phyloP scores from a whole-genome alignment of 352 stramenopile species.

The Pythium apleroticum region DNA sequence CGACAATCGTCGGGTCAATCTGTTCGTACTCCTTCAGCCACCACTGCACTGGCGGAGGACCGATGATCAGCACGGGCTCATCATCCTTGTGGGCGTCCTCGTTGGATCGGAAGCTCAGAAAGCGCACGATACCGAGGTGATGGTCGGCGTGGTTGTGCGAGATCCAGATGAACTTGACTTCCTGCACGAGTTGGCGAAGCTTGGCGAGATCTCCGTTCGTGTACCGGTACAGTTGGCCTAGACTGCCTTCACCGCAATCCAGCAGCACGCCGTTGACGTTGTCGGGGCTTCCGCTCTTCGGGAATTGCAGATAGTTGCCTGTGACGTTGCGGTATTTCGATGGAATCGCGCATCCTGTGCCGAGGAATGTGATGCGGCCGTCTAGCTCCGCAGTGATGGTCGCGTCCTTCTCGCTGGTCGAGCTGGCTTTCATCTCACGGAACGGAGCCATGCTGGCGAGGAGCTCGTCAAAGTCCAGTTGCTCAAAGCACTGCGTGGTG shows the following conservation, averaged over 20 bases:
- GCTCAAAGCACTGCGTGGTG: conserved; percentile 44
- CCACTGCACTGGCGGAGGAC: conserved; percentile 78
- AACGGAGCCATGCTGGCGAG: conserved; percentile 34
- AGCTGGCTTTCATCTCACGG: conserved; percentile 3
- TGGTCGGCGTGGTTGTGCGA: conserved; percentile 98
- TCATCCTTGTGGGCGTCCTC: conserved; percentile 22
- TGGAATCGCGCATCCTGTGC: conserved; percentile 96
- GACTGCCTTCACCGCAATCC: conserved; percentile 96
- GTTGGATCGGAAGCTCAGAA: conserved; percentile 78
- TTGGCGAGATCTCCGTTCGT: conserved; percentile 39
- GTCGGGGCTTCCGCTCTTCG: neutral
- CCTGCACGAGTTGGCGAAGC: conserved; percentile 54
- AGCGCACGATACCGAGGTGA: conserved; percentile 91
- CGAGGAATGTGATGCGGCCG: conserved; percentile 91
- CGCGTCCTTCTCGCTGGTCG: neutral
- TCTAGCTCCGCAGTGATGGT: conserved; percentile 13
- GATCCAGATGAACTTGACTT: conserved; percentile 94
- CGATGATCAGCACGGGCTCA: conserved; percentile 90
- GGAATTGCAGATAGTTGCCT: conserved; percentile 90
- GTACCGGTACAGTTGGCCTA: conserved; percentile 90
- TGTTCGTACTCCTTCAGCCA: conserved; percentile 93
- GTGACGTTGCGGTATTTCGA: conserved; percentile 99
- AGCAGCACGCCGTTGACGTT: conserved; percentile 84
- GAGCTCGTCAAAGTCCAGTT: conserved; percentile 51
- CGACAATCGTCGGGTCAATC: conserved; percentile 72